Percentiles rank a stretch among this genome's conserved stretches.
Conservation (phyloP, 179 eudicot species). For the Drosera spatulata region DNA sequence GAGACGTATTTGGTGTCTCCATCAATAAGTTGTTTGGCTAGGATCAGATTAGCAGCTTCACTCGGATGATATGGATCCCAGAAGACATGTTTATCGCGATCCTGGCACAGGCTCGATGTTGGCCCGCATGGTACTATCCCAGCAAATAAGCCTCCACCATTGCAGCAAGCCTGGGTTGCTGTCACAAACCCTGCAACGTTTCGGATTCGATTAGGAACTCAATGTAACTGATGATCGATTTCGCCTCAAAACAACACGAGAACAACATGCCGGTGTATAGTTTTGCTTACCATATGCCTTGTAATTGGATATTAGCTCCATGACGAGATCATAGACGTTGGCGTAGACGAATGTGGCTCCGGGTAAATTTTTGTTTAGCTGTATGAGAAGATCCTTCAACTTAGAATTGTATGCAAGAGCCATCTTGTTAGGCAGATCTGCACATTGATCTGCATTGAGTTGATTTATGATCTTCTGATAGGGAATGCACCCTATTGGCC, state of each 20-base stretch:
- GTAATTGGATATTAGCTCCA: slow-evolving; percentile 82
- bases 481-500: slow-evolving; percentile 98
- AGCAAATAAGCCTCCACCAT: slow-evolving; percentile 86
- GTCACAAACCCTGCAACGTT: slow-evolving; percentile 55
- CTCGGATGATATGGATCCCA: slow-evolving; percentile 99
- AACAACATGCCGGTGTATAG: neutral
- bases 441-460: slow-evolving; percentile 56
- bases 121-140: slow-evolving; percentile 95
- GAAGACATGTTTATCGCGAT: slow-evolving; percentile 76
- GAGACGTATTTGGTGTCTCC: slow-evolving; percentile 68
- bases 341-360: slow-evolving; percentile 85
- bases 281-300: slow-evolving; percentile 49
- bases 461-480: slow-evolving; percentile 87
- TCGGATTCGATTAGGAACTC: neutral
- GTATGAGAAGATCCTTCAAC: slow-evolving; percentile 51
- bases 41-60: slow-evolving; percentile 70
- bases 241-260: neutral
- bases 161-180: slow-evolving; percentile 85
- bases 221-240: neutral
- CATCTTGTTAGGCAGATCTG: slow-evolving; percentile 64
- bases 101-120: slow-evolving; percentile 62
- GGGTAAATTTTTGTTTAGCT: slow-evolving; percentile 45
- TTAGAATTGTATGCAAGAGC: slow-evolving; percentile 74
- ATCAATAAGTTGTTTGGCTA: slow-evolving; percentile 60
- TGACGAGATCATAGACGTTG: slow-evolving; percentile 77